A percentile compares a stretch with the other conserved stretches of the same genome.
These are phyloP conservation scores for Didymella keratinophila DNA, from an alignment of 2,329 filamentous ascomycete genomes.

Conservation along the genomic window DNA sequence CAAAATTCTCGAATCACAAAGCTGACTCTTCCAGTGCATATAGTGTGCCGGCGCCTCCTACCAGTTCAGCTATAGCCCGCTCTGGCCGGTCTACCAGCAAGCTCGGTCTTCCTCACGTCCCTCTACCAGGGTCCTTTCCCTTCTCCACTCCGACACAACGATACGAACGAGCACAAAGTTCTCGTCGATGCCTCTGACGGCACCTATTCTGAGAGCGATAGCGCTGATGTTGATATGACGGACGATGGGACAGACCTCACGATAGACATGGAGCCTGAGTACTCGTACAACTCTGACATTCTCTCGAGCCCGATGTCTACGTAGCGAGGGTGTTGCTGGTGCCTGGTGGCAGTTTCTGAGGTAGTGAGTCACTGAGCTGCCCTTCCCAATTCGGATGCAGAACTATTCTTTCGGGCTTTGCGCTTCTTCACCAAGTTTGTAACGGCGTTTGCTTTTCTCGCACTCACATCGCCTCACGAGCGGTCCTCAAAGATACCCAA, in stretches of 20 bases:
- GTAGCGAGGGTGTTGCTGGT: neutral
- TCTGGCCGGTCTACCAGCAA: neutral
- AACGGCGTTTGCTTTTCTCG: neutral
- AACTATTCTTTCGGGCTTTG: neutral
- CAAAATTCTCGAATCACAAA: neutral
- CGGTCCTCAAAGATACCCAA: too few species aligned
- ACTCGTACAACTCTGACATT: conserved; percentile 16
- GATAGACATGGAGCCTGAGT: conserved; percentile 24
- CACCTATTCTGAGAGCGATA: conserved; percentile 1
- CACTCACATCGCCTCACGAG: too few species aligned
- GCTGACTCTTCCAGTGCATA: neutral
- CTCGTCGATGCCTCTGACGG: neutral
- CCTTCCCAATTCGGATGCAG: neutral
- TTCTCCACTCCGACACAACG: neutral
- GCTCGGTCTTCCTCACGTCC: neutral
- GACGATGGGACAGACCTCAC: conserved; percentile 16
- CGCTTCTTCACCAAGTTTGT: neutral
- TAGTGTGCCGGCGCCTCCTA: neutral
- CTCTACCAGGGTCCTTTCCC: neutral
- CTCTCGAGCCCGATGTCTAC: neutral
- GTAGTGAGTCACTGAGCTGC: neutral
- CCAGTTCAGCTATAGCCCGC: neutral
- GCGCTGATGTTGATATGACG: conserved; percentile 11
- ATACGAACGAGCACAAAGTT: neutral
- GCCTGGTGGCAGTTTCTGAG: neutral